A percentile compares a stretch with the other conserved stretches of the same genome.
phyloP scores from a whole-genome alignment of 2,329 filamentous ascomycete species.

The Aureobasidium sp. region DNA sequence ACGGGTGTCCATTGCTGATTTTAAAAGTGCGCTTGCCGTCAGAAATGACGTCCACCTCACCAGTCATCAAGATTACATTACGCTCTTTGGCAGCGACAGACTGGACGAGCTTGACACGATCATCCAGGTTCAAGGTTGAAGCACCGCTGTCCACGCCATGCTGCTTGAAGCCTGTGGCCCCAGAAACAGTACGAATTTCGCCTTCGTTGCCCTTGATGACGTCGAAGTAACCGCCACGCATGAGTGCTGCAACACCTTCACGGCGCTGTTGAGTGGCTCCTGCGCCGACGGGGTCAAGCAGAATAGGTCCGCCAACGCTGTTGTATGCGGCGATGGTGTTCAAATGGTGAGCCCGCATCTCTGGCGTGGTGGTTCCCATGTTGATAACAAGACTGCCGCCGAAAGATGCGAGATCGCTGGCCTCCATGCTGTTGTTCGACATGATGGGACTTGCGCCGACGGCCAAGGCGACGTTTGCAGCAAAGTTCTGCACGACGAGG shows the following conservation, averaged over 20 bases:
- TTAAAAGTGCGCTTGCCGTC: constrained; percentile 62
- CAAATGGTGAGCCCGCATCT: constrained; percentile 62
- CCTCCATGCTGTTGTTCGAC: constrained; percentile 80
- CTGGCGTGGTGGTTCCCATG: constrained; percentile 83
- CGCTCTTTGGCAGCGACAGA: constrained; percentile 59
- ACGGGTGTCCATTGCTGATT: constrained; percentile 67
- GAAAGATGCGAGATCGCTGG: constrained; percentile 66
- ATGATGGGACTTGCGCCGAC: constrained; percentile 89
- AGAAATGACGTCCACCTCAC: constrained; percentile 65
- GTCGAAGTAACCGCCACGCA: constrained; percentile 68
- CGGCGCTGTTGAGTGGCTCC: constrained; percentile 72
- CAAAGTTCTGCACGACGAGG: constrained; percentile 88
- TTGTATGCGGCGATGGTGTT: constrained; percentile 79
- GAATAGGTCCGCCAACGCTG: constrained; percentile 59
- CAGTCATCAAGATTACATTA: constrained; percentile 75
- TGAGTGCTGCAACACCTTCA: constrained; percentile 60
- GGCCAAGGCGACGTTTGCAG: constrained; percentile 79
- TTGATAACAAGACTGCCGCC: constrained; percentile 80
- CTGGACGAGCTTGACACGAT: constrained; percentile 56
- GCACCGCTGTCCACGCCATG: constrained; percentile 74
- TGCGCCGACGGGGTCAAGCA: constrained; percentile 86
- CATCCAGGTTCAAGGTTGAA: constrained; percentile 43
- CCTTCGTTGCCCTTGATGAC: constrained; percentile 92
- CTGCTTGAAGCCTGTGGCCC: constrained; percentile 50
- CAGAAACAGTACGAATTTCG: constrained; percentile 69